Evolutionary conservation across 345 rosid genomes (phyloP).

Genomic region (Populus tremula): DNA sequence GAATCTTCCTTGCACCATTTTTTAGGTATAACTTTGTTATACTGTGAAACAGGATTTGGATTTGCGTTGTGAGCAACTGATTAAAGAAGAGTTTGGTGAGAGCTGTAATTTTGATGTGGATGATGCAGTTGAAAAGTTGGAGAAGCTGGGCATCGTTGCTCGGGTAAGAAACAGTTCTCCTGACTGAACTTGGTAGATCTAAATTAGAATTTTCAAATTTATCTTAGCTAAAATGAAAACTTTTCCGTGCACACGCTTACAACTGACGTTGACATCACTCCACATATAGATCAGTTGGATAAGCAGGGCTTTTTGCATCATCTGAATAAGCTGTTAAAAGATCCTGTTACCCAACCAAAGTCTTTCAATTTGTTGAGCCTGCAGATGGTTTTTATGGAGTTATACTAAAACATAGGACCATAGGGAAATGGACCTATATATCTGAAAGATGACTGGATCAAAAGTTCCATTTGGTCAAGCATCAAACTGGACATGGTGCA

Average conservation of each 20-base stretch:
- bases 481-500: background rate
- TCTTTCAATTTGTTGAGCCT: background rate
- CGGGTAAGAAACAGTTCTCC: conserved; percentile 41
- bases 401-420: background rate
- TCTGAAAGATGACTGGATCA: background rate
- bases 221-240: background rate
- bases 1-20: background rate
- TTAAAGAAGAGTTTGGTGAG: conserved; percentile 55
- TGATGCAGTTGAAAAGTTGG: conserved; percentile 79
- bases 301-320: background rate
- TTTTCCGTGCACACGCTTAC: background rate
- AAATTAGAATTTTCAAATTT: background rate
- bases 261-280: background rate
- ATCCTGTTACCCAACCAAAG: background rate
- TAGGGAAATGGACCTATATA: background rate
- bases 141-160: conserved; percentile 74
- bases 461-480: background rate
- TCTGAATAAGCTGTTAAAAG: background rate
- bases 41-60: conserved; percentile 55
- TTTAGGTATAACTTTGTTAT: conserved; percentile 15
- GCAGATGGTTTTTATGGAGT: background rate
- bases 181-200: background rate
- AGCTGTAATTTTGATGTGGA: conserved; percentile 76
- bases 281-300: background rate
- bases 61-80: conserved; percentile 54